Percentiles rank a stretch among this genome's conserved stretches.
These are phyloP conservation scores for Xerocomus tenax DNA, from an alignment of 1,284 basidiomycete genomes.

Conservation along the genomic window DNA sequence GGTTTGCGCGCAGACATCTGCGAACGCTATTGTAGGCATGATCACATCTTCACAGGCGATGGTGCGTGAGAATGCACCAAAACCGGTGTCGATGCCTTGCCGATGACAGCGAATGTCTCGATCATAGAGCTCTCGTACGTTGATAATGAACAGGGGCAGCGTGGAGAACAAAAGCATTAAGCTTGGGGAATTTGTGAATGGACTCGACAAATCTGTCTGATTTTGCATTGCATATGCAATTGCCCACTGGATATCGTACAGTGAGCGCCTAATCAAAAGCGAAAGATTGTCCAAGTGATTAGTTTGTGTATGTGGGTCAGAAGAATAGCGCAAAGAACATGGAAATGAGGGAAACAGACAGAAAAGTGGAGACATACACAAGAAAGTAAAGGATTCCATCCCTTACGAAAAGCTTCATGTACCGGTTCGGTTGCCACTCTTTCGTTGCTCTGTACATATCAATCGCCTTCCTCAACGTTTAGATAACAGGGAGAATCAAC, in stretches of 20 bases:
- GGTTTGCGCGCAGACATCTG: neutral
- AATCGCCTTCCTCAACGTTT: neutral
- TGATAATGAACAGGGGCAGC: slow-evolving; percentile 3
- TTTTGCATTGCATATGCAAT: neutral
- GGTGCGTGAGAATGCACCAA: neutral
- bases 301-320: neutral
- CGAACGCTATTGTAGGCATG: neutral
- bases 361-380: slow-evolving; percentile 4
- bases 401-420: neutral
- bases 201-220: neutral
- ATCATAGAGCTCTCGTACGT: neutral
- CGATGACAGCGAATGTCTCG: neutral
- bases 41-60: too few relatives aligned
- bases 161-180: neutral
- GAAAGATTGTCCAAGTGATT: neutral
- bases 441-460: slow-evolving; percentile 5
- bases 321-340: neutral
- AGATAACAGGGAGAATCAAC: neutral
- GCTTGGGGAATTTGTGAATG: neutral
- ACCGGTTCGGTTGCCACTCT: slow-evolving; percentile 4
- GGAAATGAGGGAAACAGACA: too few relatives aligned
- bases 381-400: slow-evolving; percentile 10
- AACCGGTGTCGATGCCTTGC: neutral
- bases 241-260: neutral
- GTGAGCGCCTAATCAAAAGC: neutral